A percentile compares a stretch with the other conserved stretches of the same genome.
Conservation (phyloP, 257 asterid species). For the Cruciata laevipes region DNA sequence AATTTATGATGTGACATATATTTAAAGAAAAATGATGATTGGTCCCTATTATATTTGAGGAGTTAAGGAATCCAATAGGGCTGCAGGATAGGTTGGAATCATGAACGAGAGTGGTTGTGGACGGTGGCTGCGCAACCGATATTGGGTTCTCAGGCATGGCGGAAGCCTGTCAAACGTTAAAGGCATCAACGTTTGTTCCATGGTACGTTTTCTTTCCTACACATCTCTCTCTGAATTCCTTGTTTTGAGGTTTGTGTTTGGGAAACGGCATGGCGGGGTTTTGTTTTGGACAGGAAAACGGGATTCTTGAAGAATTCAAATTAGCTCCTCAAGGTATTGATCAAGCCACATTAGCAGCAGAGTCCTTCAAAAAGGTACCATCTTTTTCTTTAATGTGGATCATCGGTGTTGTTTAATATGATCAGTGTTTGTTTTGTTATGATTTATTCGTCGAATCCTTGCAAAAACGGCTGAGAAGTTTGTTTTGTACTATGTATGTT, state of each 20-base stretch:
- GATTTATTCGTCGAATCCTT: neutral
- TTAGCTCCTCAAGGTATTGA: conserved; percentile 73
- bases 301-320: conserved; percentile 63
- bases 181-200: conserved; percentile 75
- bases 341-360: conserved; percentile 80
- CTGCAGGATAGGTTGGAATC: neutral
- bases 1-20: too few relatives aligned
- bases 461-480: too few relatives aligned
- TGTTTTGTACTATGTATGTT: neutral
- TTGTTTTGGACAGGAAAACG: conserved; percentile 56
- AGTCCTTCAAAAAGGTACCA: conserved; percentile 58
- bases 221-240: neutral
- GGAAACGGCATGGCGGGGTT: too few relatives aligned
- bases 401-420: too few relatives aligned
- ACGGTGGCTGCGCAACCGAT: conserved; percentile 43
- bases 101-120: conserved; percentile 21
- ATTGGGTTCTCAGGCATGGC: conserved; percentile 88
- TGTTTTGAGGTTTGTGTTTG: neutral
- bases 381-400: neutral
- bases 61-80: neutral
- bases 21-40: neutral
- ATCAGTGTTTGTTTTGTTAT: neutral
- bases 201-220: conserved; percentile 24
- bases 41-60: neutral
- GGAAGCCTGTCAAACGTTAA: conserved; percentile 82